Evolutionary conservation across 148 eudicot species (phyloP).

Genomic region (Tetragonia tetragonoides): DNA sequence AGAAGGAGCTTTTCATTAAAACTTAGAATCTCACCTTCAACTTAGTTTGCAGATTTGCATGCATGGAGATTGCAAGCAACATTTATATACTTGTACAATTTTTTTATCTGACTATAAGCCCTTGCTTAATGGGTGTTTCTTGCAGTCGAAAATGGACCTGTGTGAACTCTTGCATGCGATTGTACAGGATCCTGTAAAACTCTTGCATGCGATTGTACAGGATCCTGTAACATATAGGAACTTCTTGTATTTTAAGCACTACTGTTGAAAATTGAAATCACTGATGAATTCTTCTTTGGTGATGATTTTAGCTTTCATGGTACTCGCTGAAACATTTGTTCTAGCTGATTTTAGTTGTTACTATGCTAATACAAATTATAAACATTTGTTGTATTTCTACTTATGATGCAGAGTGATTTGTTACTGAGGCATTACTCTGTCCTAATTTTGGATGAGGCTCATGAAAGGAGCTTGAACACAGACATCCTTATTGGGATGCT

Average conservation of each 20-base stretch:
- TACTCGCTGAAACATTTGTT: not conserved
- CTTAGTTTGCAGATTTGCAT: not conserved
- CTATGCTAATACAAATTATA: not conserved
- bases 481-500: slow-evolving; percentile 97
- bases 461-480: slow-evolving; percentile 94
- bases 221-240: not conserved
- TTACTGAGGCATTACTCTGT: slow-evolving; percentile 70
- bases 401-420: slow-evolving; percentile 65
- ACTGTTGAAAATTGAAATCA: not conserved
- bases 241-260: not conserved
- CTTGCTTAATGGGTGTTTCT: not conserved
- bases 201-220: not conserved
- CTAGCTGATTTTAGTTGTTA: not conserved
- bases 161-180: not conserved
- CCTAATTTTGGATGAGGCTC: slow-evolving; percentile 94
- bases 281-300: not conserved
- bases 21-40: not conserved
- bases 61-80: not conserved
- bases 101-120: no score
- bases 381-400: not conserved
- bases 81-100: no score
- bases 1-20: not conserved
- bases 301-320: not conserved
- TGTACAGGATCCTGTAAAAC: not conserved
- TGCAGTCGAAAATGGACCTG: not conserved